These are phyloP conservation scores for Debaryomycetaceae sp. DNA, from an alignment of 1,139 yeast species.

Conservation along the genomic window DNA sequence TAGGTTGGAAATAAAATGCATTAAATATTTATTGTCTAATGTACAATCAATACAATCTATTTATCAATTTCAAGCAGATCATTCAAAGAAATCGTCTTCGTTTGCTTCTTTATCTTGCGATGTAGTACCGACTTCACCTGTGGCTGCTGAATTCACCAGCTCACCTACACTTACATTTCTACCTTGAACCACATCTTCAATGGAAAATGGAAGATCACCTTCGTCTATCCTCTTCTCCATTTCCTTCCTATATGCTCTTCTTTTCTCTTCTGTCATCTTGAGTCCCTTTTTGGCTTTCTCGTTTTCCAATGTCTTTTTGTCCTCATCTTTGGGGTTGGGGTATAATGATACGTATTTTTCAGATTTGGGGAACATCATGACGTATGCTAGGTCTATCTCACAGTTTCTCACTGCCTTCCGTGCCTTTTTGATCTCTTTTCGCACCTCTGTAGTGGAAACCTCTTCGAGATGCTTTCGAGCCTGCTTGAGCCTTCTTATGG, in stretches of 20 bases:
- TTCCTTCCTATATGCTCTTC: slow-evolving; percentile 48
- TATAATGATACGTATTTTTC: slow-evolving; percentile 81
- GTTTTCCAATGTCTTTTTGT: slow-evolving; percentile 20
- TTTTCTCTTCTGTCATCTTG: slow-evolving; percentile 46
- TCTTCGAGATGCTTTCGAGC: slow-evolving; percentile 49
- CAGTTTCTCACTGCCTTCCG: slow-evolving; percentile 53
- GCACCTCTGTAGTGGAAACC: slow-evolving; percentile 37
- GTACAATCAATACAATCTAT: background rate
- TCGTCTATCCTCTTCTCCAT: slow-evolving; percentile 50
- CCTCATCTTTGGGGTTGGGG: slow-evolving; percentile 40
- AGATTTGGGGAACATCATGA: slow-evolving; percentile 71
- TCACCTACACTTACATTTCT: slow-evolving; percentile 28
- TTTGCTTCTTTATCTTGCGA: slow-evolving; percentile 7
- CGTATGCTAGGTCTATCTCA: slow-evolving; percentile 74
- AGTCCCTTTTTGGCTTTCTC: slow-evolving; percentile 46
- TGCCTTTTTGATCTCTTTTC: slow-evolving; percentile 52
- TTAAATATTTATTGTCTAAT: background rate
- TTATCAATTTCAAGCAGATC: slow-evolving; percentile 12
- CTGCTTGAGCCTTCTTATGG: slow-evolving; percentile 68
- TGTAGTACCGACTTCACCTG: slow-evolving; percentile 43
- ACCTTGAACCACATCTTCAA: slow-evolving; percentile 57
- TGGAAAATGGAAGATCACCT: slow-evolving; percentile 51
- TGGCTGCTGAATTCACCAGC: slow-evolving; percentile 10
- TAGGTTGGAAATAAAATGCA: slow-evolving; percentile 1
- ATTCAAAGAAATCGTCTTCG: slow-evolving; percentile 47